Percentiles rank a stretch among this genome's conserved stretches.
Conservation (phyloP, 1,284 basidiomycete species). For the Austroboletus niveus region DNA sequence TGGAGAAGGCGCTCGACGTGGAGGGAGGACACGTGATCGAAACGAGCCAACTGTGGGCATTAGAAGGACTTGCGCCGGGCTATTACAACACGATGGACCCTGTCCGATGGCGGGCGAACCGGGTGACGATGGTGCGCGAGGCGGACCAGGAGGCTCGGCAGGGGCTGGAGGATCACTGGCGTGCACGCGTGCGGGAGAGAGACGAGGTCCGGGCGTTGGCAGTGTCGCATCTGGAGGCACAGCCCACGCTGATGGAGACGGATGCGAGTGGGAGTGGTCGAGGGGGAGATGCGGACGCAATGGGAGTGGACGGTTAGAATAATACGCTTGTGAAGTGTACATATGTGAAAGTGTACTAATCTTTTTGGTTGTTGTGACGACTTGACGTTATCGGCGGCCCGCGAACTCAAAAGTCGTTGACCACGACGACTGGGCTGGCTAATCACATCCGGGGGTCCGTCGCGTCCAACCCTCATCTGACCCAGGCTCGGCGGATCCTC, state of each 20-base stretch:
- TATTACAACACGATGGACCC: slow-evolving; percentile 66
- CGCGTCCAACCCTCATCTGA: slow-evolving; percentile 45
- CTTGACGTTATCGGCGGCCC: slow-evolving; percentile 23
- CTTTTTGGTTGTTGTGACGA: background rate
- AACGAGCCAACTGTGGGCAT: slow-evolving; percentile 55
- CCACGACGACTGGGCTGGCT: slow-evolving; percentile 1
- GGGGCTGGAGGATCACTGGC: slow-evolving; percentile 41
- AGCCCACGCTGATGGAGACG: slow-evolving; percentile 16
- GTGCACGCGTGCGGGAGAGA: slow-evolving; percentile 34
- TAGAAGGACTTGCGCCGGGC: slow-evolving; percentile 66
- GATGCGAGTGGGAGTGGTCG: slow-evolving; percentile 10
- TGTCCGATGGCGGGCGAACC: slow-evolving; percentile 45
- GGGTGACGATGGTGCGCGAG: slow-evolving; percentile 55
- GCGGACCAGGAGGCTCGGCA: slow-evolving; percentile 49
- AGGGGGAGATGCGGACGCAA: slow-evolving; percentile 16
- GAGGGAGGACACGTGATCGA: slow-evolving; percentile 38
- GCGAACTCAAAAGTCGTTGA: background rate
- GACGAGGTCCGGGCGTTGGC: slow-evolving; percentile 35
- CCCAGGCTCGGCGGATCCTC: slow-evolving; percentile 53
- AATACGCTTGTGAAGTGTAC: too few relatives aligned
- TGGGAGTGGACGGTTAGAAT: slow-evolving; percentile 37
- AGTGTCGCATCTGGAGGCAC: slow-evolving; percentile 24
- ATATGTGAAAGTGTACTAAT: too few relatives aligned
- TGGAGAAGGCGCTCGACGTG: slow-evolving; percentile 39
- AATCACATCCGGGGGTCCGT: slow-evolving; percentile 42